A percentile compares a stretch with the other conserved stretches of the same genome.
Evolutionary conservation across 345 rosid species (phyloP).

Genomic region (Linum lewisii): DNA sequence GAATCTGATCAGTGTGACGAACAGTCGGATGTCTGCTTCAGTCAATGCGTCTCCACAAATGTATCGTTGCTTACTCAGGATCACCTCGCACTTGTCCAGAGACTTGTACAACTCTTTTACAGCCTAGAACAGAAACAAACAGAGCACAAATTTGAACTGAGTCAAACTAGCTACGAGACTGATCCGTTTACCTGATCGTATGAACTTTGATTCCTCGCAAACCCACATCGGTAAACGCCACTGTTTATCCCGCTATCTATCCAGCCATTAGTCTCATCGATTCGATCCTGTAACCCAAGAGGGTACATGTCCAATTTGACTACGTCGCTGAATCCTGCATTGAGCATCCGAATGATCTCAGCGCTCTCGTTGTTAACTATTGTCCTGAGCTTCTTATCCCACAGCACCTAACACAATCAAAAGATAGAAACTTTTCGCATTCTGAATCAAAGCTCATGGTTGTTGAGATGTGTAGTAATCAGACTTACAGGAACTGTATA

Average conservation of each 20-base stretch:
- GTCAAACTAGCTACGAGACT: too few species aligned
- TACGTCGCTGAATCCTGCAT: conserved; percentile 34
- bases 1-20: conserved; percentile 84
- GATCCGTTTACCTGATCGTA: conserved; percentile 37
- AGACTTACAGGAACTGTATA: conserved; percentile 90
- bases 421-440: not conserved
- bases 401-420: conserved; percentile 26
- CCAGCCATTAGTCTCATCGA: conserved; percentile 37
- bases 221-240: conserved; percentile 45
- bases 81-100: conserved; percentile 62
- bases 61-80: conserved; percentile 56
- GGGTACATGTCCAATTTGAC: conserved; percentile 41
- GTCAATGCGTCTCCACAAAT: conserved; percentile 58
- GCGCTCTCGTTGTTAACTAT: conserved; percentile 43
- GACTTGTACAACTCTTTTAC: conserved; percentile 53
- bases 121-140: conserved; percentile 37
- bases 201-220: conserved; percentile 38
- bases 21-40: conserved; percentile 68
- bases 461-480: not conserved
- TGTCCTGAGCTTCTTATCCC: conserved; percentile 47
- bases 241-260: conserved; percentile 28
- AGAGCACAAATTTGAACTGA: not conserved
- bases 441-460: not conserved
- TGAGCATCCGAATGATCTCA: conserved; percentile 42
- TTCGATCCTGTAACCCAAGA: conserved; percentile 19